Evolutionary conservation across 768 basidiomycete genomes (phyloP).

Genomic region (Leccinum boreale): DNA sequence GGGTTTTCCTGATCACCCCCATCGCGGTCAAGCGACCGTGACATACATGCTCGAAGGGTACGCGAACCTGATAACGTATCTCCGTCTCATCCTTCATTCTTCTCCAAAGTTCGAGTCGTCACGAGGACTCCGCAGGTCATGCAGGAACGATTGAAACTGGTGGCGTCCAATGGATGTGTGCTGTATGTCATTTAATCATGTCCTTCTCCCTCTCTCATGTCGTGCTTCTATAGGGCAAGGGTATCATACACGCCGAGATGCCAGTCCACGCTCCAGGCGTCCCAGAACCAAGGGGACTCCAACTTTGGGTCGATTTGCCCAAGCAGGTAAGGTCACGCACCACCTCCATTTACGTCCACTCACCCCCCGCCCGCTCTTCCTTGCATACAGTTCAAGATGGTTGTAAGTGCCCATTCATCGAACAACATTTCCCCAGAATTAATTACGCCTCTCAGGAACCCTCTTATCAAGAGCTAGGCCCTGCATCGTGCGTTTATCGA

Average conservation of each 20-base stretch:
- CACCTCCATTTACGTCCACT: conserved; percentile 12
- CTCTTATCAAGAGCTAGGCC: conserved; percentile 77
- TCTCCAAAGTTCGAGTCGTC: conserved; percentile 57
- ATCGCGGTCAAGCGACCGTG: conserved; percentile 83
- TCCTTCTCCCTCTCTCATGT: not conserved
- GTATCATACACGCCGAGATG: conserved; percentile 87
- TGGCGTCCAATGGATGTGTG: conserved; percentile 96
- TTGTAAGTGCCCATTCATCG: conserved; percentile 36
- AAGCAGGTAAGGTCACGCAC: conserved; percentile 45
- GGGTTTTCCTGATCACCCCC: conserved; percentile 94
- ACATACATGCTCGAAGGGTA: conserved; percentile 89
- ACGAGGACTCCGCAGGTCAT: conserved; percentile 92
- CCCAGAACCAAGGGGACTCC: conserved; percentile 78
- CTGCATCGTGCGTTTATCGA: conserved; percentile 46
- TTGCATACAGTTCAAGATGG: conserved; percentile 67
- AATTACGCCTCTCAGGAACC: conserved; percentile 50
- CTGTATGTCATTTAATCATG: conserved; percentile 41
- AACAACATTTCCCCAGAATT: not conserved
- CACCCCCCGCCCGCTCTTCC: conserved; percentile 15
- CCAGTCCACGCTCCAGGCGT: conserved; percentile 67
- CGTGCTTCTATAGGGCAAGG: conserved; percentile 43
- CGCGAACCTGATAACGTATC: not conserved
- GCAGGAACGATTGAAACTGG: conserved; percentile 72
- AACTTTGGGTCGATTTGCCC: conserved; percentile 84
- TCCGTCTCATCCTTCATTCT: not conserved